Evolutionary conservation across 2,329 filamentous ascomycete species (phyloP).

Genomic region (Pseudogymnoascus sp.): DNA sequence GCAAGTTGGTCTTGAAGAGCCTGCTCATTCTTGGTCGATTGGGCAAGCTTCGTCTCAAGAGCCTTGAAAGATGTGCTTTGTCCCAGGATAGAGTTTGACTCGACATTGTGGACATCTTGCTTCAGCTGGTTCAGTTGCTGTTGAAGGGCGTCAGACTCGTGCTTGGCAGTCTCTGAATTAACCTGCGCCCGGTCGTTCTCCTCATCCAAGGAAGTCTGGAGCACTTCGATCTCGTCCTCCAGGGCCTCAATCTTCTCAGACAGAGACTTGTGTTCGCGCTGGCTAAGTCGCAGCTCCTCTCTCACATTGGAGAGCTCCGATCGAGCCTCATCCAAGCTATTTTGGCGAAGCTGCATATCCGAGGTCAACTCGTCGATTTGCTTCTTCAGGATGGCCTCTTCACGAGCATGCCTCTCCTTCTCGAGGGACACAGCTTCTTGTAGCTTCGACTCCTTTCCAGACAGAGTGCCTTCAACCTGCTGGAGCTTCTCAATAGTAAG

Average conservation of each 20-base stretch:
- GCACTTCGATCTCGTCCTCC: slow-evolving; percentile 69
- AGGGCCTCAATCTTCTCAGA: slow-evolving; percentile 59
- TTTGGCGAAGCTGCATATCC: slow-evolving; percentile 60
- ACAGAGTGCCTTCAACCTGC: slow-evolving; percentile 58
- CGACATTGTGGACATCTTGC: slow-evolving; percentile 27
- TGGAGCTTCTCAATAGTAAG: slow-evolving; percentile 64
- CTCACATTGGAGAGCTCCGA: slow-evolving; percentile 57
- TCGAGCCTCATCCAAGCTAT: slow-evolving; percentile 56
- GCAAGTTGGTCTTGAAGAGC: slow-evolving; percentile 55
- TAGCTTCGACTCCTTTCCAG: slow-evolving; percentile 59
- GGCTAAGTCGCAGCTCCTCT: slow-evolving; percentile 63
- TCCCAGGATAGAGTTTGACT: slow-evolving; percentile 27
- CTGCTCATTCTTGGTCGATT: slow-evolving; percentile 53
- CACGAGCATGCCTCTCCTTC: slow-evolving; percentile 60
- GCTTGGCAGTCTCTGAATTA: slow-evolving; percentile 38
- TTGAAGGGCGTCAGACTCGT: slow-evolving; percentile 34
- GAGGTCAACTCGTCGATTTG: slow-evolving; percentile 69
- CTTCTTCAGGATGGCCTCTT: slow-evolving; percentile 61
- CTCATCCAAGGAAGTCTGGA: slow-evolving; percentile 51
- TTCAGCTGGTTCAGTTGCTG: slow-evolving; percentile 36
- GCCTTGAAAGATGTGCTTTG: slow-evolving; percentile 52
- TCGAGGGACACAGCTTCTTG: slow-evolving; percentile 64
- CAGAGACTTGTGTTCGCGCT: slow-evolving; percentile 54
- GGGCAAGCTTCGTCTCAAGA: slow-evolving; percentile 48
- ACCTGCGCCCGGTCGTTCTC: slow-evolving; percentile 53